Conservation (phyloP, 257 asterid species). For the Fraxinus anomala region DNA sequence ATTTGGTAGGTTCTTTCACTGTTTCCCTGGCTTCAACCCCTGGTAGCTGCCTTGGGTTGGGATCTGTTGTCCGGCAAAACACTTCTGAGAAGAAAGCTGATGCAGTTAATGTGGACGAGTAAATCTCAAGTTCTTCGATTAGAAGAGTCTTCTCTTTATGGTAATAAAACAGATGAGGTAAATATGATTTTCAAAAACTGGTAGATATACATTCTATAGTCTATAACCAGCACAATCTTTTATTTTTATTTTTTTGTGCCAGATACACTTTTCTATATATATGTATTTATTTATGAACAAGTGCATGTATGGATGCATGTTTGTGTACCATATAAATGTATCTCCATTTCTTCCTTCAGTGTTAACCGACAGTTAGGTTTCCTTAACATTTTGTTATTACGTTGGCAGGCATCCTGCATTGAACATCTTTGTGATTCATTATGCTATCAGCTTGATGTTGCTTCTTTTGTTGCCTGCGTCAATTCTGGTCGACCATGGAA, state of each 20-base stretch:
- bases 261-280: neutral
- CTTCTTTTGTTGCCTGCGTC: constrained; percentile 86
- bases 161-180: constrained; percentile 76
- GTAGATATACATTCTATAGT: constrained; percentile 8
- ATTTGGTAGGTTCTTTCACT: constrained; percentile 66
- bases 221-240: constrained; percentile 19
- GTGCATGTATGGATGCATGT: constrained; percentile 2
- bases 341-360: constrained; percentile 10
- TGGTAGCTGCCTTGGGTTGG: constrained; percentile 97
- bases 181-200: constrained; percentile 10
- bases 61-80: constrained; percentile 93
- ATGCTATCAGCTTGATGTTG: constrained; percentile 92
- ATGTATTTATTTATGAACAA: neutral
- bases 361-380: constrained; percentile 16
- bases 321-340: constrained; percentile 19
- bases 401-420: constrained; percentile 79
- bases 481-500: constrained; percentile 95
- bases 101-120: constrained; percentile 92
- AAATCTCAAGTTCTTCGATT: constrained; percentile 84
- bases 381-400: constrained; percentile 26
- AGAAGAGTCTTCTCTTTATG: constrained; percentile 71
- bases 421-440: constrained; percentile 90
- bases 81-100: constrained; percentile 66
- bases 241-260: neutral
- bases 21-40: constrained; percentile 94